Conservation (phyloP, 306 rosid genomes). For the Trifolium subterraneum region DNA sequence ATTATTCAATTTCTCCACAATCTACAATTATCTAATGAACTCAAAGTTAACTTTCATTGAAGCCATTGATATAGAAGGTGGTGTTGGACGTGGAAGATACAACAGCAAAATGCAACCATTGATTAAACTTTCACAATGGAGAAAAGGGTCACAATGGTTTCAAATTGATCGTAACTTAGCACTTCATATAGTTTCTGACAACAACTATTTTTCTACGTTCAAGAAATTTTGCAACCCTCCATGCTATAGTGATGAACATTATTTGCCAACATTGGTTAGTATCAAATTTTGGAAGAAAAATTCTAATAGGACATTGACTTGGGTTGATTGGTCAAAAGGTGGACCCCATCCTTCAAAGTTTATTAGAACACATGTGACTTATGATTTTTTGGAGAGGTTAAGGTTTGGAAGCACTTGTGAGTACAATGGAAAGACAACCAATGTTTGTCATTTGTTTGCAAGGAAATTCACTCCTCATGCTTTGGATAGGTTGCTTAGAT, state of each 20-base stretch:
- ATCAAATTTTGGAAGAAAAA: constrained; percentile 54
- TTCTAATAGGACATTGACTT: constrained; percentile 81
- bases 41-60: constrained; percentile 63
- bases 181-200: constrained; percentile 58
- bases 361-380: constrained; percentile 48
- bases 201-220: constrained; percentile 51
- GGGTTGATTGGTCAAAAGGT: constrained; percentile 88
- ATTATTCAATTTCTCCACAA: constrained; percentile 68
- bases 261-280: constrained; percentile 68
- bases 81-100: constrained; percentile 76
- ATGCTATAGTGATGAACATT: constrained; percentile 84
- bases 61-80: constrained; percentile 53
- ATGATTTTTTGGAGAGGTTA: constrained; percentile 54
- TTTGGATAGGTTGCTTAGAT: constrained; percentile 67
- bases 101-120: constrained; percentile 56
- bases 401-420: constrained; percentile 61
- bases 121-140: constrained; percentile 62
- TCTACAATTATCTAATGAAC: constrained; percentile 62
- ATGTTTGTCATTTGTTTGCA: constrained; percentile 78
- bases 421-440: constrained; percentile 61
- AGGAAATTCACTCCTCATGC: constrained; percentile 73
- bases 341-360: constrained; percentile 77
- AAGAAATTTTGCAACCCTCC: constrained; percentile 47
- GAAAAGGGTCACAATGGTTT: constrained; percentile 96
- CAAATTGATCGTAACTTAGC: constrained; percentile 69